Evolutionary conservation across 192 early-diverging fungal species (phyloP).

Genomic region (Umbelopsis sp.): DNA sequence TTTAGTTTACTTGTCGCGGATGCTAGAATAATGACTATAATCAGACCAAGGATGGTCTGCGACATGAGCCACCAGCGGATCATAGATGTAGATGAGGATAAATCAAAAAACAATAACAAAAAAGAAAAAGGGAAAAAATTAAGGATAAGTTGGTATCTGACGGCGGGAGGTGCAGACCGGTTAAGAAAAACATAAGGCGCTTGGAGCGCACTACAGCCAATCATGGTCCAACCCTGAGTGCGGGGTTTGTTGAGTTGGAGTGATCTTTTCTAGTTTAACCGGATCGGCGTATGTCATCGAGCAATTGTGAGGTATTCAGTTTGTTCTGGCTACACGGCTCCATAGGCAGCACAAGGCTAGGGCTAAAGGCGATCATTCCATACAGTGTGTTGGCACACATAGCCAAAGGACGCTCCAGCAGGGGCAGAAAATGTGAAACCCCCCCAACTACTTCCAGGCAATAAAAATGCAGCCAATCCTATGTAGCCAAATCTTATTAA

Average conservation of each 20-base stretch:
- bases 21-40: background rate
- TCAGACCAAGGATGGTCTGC: background rate
- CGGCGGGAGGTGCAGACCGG: background rate
- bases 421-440: no score
- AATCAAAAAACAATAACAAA: background rate
- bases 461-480: no score
- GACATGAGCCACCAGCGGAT: background rate
- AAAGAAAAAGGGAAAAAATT: background rate
- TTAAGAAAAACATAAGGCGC: background rate
- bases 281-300: background rate
- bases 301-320: no score
- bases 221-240: slow-evolving; percentile 1
- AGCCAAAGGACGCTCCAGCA: no score
- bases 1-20: background rate
- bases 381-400: no score
- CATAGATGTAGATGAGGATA: background rate
- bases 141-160: no score
- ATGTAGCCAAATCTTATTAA: no score
- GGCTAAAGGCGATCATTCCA: no score
- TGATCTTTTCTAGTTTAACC: background rate
- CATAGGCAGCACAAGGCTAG: no score
- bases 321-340: no score
- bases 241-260: slow-evolving; percentile 3
- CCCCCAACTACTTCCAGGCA: no score
- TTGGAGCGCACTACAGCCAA: background rate